A percentile compares a stretch with the other conserved stretches of the same genome.
Conservation (phyloP, 2,329 filamentous ascomycete species). For the Acrocalymma vagum region DNA sequence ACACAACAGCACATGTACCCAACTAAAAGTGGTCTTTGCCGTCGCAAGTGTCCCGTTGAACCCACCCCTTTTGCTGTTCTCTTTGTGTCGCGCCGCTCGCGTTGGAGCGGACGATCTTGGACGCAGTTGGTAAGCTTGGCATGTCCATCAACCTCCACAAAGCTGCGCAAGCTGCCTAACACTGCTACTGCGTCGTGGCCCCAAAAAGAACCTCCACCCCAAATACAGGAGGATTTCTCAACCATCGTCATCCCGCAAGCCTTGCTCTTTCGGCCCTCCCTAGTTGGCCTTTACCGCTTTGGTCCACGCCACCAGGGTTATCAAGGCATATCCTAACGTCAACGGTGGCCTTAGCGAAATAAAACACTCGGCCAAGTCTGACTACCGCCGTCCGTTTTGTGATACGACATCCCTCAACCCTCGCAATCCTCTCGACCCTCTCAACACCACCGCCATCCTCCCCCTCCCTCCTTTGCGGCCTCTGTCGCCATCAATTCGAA, state of each 20-base stretch:
- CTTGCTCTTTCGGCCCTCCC: constrained; percentile 25
- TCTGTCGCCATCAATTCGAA: constrained; percentile 24
- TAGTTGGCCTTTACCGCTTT: constrained; percentile 32
- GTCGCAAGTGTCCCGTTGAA: no score
- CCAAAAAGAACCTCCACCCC: neutral
- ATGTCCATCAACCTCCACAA: no score
- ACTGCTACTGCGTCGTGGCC: no score
- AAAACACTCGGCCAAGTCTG: constrained; percentile 39
- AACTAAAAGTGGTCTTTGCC: no score
- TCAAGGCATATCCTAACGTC: constrained; percentile 31
- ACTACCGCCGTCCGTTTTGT: constrained; percentile 22
- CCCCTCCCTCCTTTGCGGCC: constrained; percentile 9
- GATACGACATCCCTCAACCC: constrained; percentile 27
- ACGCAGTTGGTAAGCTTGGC: no score
- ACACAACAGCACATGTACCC: no score
- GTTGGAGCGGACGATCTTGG: no score
- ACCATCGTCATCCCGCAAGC: constrained; percentile 20
- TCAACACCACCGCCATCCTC: constrained; percentile 9
- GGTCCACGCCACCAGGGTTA: constrained; percentile 30
- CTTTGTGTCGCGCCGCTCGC: no score
- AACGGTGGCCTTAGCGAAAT: constrained; percentile 47
- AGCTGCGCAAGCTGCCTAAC: no score
- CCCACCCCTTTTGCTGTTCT: no score
- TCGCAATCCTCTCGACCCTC: constrained; percentile 13
- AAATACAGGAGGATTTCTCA: neutral